A percentile compares a stretch with the other conserved stretches of the same genome.
Conservation (phyloP, 2,329 filamentous ascomycete genomes). For the Capronia americana region DNA sequence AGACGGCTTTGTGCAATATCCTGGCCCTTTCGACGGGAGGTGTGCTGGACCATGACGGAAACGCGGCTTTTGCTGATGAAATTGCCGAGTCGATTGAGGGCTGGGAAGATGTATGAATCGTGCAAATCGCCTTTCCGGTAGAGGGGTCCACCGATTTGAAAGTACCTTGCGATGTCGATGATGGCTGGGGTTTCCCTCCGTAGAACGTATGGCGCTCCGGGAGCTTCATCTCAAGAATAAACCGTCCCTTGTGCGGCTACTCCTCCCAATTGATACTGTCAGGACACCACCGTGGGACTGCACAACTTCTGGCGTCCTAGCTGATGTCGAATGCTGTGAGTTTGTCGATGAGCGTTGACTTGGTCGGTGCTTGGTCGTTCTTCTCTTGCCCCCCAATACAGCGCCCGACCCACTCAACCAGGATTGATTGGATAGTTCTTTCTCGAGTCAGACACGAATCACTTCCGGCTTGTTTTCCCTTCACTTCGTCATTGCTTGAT, state of each 20-base stretch:
- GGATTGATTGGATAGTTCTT: background rate
- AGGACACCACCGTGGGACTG: background rate
- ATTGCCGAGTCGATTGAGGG: constrained; percentile 75
- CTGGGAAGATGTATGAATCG: constrained; percentile 72
- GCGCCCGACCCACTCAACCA: background rate
- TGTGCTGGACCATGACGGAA: constrained; percentile 76
- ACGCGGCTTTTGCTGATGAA: constrained; percentile 72
- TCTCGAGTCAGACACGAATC: background rate
- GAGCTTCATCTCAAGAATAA: constrained; percentile 22
- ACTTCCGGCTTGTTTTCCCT: background rate
- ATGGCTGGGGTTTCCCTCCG: constrained; percentile 69
- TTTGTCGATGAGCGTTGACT: background rate
- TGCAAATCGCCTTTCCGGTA: constrained; percentile 70
- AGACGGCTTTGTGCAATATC: constrained; percentile 77
- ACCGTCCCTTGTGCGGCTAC: background rate
- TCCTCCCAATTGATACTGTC: background rate
- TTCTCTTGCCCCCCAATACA: background rate
- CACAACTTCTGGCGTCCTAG: background rate
- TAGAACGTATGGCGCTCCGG: constrained; percentile 71
- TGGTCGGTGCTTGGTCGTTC: background rate
- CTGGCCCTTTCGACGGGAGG: constrained; percentile 76
- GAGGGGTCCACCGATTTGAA: constrained; percentile 79
- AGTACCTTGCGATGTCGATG: constrained; percentile 57
- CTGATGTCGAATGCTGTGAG: background rate
- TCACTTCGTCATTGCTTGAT: background rate